Conservation (phyloP, 2,329 filamentous ascomycete species). For the Calonectria pseudoturangicola region DNA sequence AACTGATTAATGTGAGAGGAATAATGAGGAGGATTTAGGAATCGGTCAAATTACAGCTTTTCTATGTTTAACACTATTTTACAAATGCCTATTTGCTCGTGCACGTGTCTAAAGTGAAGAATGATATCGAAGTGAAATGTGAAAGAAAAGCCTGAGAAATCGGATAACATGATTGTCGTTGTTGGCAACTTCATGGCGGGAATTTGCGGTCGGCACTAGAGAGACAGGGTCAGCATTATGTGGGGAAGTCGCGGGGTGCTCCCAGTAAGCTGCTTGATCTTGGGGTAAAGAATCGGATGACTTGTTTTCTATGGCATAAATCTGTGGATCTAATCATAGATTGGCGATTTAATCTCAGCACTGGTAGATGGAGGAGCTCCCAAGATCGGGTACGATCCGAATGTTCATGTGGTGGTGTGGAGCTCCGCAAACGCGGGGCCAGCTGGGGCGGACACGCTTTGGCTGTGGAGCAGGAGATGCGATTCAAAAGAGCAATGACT, state of each 20-base stretch:
- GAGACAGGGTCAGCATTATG: background rate
- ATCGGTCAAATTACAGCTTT: background rate
- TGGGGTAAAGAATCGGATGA: background rate
- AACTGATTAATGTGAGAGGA: background rate
- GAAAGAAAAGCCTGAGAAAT: too few relatives aligned
- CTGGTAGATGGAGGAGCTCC: slow-evolving; percentile 9
- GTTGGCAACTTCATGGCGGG: too few relatives aligned
- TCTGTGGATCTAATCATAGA: background rate
- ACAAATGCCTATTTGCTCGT: too few relatives aligned
- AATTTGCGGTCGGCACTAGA: background rate
- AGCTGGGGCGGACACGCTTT: background rate
- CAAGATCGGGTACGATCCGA: slow-evolving; percentile 16
- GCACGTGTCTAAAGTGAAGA: too few relatives aligned
- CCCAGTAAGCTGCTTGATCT: background rate
- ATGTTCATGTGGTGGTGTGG: slow-evolving; percentile 8
- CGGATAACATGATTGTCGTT: too few relatives aligned
- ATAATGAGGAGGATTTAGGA: background rate
- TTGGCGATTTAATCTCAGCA: background rate
- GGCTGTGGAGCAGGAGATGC: background rate
- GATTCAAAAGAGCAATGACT: slow-evolving; percentile 13
- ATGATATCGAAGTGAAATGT: too few relatives aligned
- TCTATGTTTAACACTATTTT: background rate
- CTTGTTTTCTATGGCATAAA: too few relatives aligned
- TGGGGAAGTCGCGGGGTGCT: background rate
- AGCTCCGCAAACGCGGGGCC: slow-evolving; percentile 14